These are phyloP conservation scores for Haematococcus lacustris DNA, from an alignment of 139 green algal genomes.

Conservation along the genomic window DNA sequence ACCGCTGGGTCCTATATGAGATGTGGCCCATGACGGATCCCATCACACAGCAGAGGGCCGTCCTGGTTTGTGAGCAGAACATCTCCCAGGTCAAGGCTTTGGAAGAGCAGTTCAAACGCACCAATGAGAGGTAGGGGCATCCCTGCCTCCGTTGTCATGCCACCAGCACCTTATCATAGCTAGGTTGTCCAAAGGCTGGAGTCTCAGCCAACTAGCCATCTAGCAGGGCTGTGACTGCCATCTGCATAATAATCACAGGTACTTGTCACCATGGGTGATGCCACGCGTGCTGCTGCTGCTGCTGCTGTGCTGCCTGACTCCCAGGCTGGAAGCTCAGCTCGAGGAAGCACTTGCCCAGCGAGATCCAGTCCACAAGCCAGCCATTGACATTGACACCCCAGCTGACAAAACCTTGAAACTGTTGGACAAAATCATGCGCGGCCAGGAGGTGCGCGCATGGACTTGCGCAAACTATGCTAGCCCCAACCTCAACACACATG, in stretches of 20 bases:
- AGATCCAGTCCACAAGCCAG: conserved; percentile 31
- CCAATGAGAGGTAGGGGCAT: conserved; percentile 45
- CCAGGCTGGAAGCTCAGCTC: conserved; percentile 38
- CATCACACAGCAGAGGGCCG: conserved; percentile 30
- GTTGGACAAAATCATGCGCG: conserved; percentile 50
- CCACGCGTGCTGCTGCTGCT: not conserved
- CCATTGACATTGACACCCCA: conserved; percentile 51
- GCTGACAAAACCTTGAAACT: conserved; percentile 59
- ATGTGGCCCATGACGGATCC: conserved; percentile 53
- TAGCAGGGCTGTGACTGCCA: too few relatives aligned
- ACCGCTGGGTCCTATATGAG: conserved; percentile 55
- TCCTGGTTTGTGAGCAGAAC: conserved; percentile 56
- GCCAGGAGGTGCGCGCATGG: conserved; percentile 27
- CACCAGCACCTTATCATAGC: too few relatives aligned
- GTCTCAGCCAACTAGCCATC: too few relatives aligned
- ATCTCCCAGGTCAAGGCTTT: conserved; percentile 54
- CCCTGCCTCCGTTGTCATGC: too few relatives aligned
- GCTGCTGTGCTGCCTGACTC: too few relatives aligned
- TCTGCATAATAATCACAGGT: too few relatives aligned
- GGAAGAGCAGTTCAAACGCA: conserved; percentile 47
- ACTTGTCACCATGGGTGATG: too few relatives aligned
- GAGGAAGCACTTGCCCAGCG: conserved; percentile 36
- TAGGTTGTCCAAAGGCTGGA: too few relatives aligned
- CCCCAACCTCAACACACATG: too few relatives aligned
- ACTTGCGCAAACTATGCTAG: too few relatives aligned